Base-by-base conservation (phyloP, 75 land plant genomes). In the Pinus tabuliformis region DNA sequence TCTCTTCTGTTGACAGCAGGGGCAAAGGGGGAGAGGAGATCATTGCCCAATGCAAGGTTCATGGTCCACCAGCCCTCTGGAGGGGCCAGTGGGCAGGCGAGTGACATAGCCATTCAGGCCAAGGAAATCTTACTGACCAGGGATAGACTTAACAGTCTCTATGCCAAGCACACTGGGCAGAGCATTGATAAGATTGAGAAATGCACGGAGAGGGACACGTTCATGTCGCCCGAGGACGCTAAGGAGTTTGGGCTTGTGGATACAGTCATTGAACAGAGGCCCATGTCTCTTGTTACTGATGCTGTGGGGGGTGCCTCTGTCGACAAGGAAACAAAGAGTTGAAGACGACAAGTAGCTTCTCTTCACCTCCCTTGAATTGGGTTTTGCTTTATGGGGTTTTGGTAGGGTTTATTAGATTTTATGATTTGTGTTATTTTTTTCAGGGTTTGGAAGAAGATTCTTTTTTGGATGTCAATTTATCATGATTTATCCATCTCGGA, bases 41-140 rank as follows among this genome's bases (percentile, higher is more conserved):
- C 86, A 14, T 73, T 84, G 62, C 86, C 87, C 4, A 85, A 85
- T 83, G 87, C 87, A 0, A 73, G 87, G 73, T 81, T 85, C 24
- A 83, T 84, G 86, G 77, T 84, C 18, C 86, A 84, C 56, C 86
- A 84, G 80, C 86, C 86, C 30, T 84, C 86, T 22, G 86, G 86
- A 4, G 86, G 86, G 62, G 86, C 86, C 11, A 82, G 80, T 78
- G 86, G 86, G 36, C 86, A 84, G 58, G 86, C 86, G 22, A 76
- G 79, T 65, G 86, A 84, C 30, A 84, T 84, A 58, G 86, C 86
- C 39, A 84, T 84, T n/a, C 86, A 82, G 33, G 86, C 86, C 6
- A 74, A 85, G 5, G 86, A 84, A 76, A 84, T 84, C 26, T 74
- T 84, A 3, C 73, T 73, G 58, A 84, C 83, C 76, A 70, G 86